Base-by-base conservation (phyloP, 371 early-diverging fungal genomes). In the Coemansia linderi region DNA sequence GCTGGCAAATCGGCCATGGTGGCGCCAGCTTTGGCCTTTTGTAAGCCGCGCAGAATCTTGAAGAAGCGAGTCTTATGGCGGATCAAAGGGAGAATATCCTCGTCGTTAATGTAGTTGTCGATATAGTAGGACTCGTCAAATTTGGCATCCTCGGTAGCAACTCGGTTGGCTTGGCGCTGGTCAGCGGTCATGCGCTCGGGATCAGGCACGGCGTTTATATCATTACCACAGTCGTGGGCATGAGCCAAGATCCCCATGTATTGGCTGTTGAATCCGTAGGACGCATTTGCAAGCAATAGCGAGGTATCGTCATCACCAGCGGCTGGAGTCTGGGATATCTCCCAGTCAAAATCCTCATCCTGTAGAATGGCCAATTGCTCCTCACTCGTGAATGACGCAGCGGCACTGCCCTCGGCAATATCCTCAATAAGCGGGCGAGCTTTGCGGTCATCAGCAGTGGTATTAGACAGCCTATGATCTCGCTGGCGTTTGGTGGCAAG, bases 111-210 rank as follows among this genome's bases (percentile, higher is more conserved):
- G 39, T 73, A 82, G 65, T 82, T 75, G 9, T 65, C 68, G 88
- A 94, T 90, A 75, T 96, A 98, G 70, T 96, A 87, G 44, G 95
- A 96, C 41, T 90, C 91, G 74, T 95, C 93, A 84, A 98, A 97
- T 58, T 90, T 89, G 17, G 68, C 79, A 62, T 96, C 87, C 68
- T 96, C 97, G 0, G 75, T 67, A 8, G 83, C 84, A 4, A 90
- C 71, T 31, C 96, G 83, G 22, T 85, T 83, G 27, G 83, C 70
- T 22, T 90, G 84, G 29, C 96, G 79, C 1, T 87, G 84, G 38
- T 85, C 87, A 7, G 84, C 59, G 0, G 90, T 89, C 7, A 91
- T 87, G 13, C 82, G 82, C 71, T 96, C 96, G 0, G 93, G 87
- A 43, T 89, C 86, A 15, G 67, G 62, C 4, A 95, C 84, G 52